These are phyloP conservation scores for Mycena olivaceomarginata DNA, from an alignment of 768 basidiomycete genomes.

Conservation along the genomic window DNA sequence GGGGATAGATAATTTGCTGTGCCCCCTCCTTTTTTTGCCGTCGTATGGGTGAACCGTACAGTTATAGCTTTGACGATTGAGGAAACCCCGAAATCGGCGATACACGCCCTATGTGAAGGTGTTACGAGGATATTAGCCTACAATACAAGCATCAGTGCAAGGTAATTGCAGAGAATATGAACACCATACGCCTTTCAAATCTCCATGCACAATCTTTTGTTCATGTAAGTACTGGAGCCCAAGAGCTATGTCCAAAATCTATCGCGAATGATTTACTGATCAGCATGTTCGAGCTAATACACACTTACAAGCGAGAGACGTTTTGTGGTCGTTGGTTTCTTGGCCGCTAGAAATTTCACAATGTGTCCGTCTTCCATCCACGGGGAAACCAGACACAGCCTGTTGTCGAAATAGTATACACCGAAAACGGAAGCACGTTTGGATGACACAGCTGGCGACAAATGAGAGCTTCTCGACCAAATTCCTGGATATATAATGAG, in stretches of 20 bases:
- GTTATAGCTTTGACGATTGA: background rate
- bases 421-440: slow-evolving; percentile 47
- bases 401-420: slow-evolving; percentile 30
- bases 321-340: background rate
- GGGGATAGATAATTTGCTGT: too few species aligned
- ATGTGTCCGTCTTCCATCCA: slow-evolving; percentile 55
- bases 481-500: slow-evolving; percentile 1
- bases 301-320: slow-evolving; percentile 29
- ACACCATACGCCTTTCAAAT: slow-evolving; percentile 41
- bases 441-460: slow-evolving; percentile 45
- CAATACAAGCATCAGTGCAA: background rate
- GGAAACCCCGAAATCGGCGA: slow-evolving; percentile 8
- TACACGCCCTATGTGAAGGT: slow-evolving; percentile 47
- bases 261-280: background rate
- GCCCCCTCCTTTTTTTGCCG: too few species aligned
- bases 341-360: slow-evolving; percentile 35
- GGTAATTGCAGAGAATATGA: background rate
- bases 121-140: slow-evolving; percentile 70
- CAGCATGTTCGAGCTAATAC: background rate
- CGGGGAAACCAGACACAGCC: slow-evolving; percentile 47
- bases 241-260: slow-evolving; percentile 38
- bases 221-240: slow-evolving; percentile 44
- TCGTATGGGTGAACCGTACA: too few species aligned
- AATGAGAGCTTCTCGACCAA: slow-evolving; percentile 43
- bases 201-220: slow-evolving; percentile 42